Conservation (phyloP, 2,329 filamentous ascomycete genomes). For the Dactylellina leptospora region DNA sequence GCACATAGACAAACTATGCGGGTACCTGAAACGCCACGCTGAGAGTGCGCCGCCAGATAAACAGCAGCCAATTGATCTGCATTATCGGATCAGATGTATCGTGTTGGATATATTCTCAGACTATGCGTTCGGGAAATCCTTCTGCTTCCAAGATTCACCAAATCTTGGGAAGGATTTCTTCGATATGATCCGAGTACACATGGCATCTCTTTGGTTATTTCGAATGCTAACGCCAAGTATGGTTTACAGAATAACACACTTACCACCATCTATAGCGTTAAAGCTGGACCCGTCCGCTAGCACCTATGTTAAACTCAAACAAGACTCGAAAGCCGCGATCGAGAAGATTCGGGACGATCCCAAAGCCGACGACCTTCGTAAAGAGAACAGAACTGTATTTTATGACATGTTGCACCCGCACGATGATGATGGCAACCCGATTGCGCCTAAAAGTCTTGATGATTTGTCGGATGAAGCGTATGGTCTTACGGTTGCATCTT, state of each 20-base stretch:
- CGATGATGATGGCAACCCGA: slow-evolving; percentile 27
- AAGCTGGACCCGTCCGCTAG: slow-evolving; percentile 23
- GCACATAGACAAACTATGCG: slow-evolving; percentile 34
- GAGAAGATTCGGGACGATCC: slow-evolving; percentile 22
- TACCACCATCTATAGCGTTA: slow-evolving; percentile 12
- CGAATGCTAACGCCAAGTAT: slow-evolving; percentile 21
- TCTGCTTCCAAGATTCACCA: slow-evolving; percentile 24
- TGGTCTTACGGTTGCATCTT: slow-evolving; percentile 28
- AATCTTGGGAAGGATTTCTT: slow-evolving; percentile 38
- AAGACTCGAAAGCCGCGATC: slow-evolving; percentile 24
- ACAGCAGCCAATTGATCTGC: slow-evolving; percentile 18
- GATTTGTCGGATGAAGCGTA: slow-evolving; percentile 28
- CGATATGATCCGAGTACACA: slow-evolving; percentile 28
- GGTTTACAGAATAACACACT: slow-evolving; percentile 19
- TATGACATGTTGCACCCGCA: slow-evolving; percentile 26
- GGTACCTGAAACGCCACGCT: slow-evolving; percentile 13
- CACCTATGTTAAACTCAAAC: slow-evolving; percentile 23
- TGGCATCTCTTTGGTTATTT: slow-evolving; percentile 23
- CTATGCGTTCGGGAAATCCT: slow-evolving; percentile 32
- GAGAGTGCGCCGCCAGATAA: slow-evolving; percentile 3
- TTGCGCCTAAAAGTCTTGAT: slow-evolving; percentile 17
- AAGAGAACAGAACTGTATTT: slow-evolving; percentile 26
- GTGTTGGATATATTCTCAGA: slow-evolving; percentile 37
- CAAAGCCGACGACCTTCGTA: slow-evolving; percentile 17
- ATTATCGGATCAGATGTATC: slow-evolving; percentile 24